These are phyloP conservation scores for Coniferiporia weirii DNA, from an alignment of 1,284 basidiomycete species.

Conservation along the genomic window DNA sequence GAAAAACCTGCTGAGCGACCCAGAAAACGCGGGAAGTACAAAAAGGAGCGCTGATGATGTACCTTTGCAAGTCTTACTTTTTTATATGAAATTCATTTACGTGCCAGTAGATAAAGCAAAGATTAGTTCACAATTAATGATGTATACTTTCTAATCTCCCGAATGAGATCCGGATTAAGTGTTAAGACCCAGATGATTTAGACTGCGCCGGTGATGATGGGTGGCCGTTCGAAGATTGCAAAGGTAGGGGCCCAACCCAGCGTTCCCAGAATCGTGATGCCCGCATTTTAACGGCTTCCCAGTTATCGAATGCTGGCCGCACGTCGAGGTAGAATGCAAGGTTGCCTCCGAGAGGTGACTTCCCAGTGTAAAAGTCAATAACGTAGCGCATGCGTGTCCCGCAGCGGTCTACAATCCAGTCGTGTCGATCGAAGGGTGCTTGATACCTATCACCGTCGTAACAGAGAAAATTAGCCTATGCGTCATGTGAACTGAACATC, in stretches of 20 bases:
- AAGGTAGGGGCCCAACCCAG: constrained; percentile 31
- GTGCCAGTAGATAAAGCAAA: too few species aligned
- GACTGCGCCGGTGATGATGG: background rate
- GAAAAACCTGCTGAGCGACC: constrained; percentile 32
- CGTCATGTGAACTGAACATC: background rate
- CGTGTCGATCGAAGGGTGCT: constrained; percentile 94
- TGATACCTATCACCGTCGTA: constrained; percentile 59
- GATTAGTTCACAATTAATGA: too few species aligned
- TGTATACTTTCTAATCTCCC: too few species aligned
- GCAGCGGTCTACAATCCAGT: constrained; percentile 94
- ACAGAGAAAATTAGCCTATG: constrained; percentile 6
- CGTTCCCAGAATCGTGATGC: constrained; percentile 44
- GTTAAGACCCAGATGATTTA: background rate
- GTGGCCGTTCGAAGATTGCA: background rate
- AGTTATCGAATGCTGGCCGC: constrained; percentile 86
- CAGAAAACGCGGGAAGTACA: constrained; percentile 34
- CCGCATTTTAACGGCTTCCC: constrained; percentile 85
- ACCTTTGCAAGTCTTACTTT: background rate
- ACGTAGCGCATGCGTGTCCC: constrained; percentile 88
- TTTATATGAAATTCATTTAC: too few species aligned
- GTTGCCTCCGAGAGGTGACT: constrained; percentile 38
- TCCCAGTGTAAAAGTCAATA: constrained; percentile 98
- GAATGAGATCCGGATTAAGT: background rate
- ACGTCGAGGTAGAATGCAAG: constrained; percentile 92
- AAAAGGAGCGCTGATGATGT: constrained; percentile 19